phyloP scores from a whole-genome alignment of 164 flowering plant genomes.

The Warburgia ugandensis region DNA sequence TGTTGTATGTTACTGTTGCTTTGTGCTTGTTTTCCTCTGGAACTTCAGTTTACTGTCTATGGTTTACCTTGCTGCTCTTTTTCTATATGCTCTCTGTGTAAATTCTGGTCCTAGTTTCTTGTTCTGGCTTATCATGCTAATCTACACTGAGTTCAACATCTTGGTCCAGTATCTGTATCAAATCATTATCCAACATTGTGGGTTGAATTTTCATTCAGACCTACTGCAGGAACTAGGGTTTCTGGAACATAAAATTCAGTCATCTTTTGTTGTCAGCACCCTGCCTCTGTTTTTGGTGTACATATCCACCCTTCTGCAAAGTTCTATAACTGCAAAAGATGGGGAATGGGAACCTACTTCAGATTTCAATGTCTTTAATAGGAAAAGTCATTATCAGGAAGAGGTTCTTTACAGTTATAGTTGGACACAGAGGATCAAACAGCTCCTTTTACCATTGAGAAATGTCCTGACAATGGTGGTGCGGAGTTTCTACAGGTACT shows the following conservation, averaged over 20 bases:
- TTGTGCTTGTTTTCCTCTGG: slow-evolving; percentile 88
- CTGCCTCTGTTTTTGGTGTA: slow-evolving; percentile 90
- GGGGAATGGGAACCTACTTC: slow-evolving; percentile 58
- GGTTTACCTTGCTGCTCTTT: slow-evolving; percentile 87
- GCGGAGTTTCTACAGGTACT: slow-evolving; percentile 51
- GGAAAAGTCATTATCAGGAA: slow-evolving; percentile 23
- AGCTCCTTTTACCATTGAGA: slow-evolving; percentile 24
- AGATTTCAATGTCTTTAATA: slow-evolving; percentile 30
- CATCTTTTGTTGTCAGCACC: slow-evolving; percentile 83
- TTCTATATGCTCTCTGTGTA: slow-evolving; percentile 90
- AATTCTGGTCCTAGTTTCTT: slow-evolving; percentile 76
- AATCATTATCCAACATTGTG: slow-evolving; percentile 86
- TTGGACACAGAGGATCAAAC: slow-evolving; percentile 31
- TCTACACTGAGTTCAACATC: slow-evolving; percentile 80
- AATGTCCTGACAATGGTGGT: slow-evolving; percentile 25
- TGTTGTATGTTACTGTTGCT: slow-evolving; percentile 87
- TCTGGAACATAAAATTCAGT: slow-evolving; percentile 51
- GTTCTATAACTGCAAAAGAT: slow-evolving; percentile 89
- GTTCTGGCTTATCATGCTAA: slow-evolving; percentile 87
- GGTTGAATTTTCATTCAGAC: slow-evolving; percentile 35
- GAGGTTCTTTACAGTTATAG: slow-evolving; percentile 26
- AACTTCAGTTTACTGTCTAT: slow-evolving; percentile 95
- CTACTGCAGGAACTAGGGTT: slow-evolving; percentile 67
- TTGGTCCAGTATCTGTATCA: slow-evolving; percentile 86
- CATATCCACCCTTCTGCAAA: slow-evolving; percentile 84